A percentile compares a stretch with the other conserved stretches of the same genome.
Conservation (phyloP, 1,139 yeast genomes). For the Blastobotrys raffinosifermentans region DNA sequence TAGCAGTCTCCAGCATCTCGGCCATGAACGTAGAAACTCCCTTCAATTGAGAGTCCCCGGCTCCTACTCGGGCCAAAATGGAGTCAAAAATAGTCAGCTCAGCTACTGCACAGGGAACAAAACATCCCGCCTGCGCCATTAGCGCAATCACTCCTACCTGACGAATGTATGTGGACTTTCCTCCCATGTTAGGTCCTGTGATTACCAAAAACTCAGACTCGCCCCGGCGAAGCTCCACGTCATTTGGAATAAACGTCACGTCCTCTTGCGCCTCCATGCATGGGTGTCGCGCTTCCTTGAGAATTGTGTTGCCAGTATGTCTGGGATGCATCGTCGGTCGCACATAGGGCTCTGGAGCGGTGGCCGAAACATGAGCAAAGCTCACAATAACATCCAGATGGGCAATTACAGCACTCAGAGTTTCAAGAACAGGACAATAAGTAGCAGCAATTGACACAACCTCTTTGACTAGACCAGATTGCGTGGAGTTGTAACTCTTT, state of each 20-base stretch:
- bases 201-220: conserved; percentile 68
- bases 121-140: conserved; percentile 90
- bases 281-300: conserved; percentile 83
- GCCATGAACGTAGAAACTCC: conserved; percentile 98
- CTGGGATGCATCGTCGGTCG: conserved; percentile 63
- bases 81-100: conserved; percentile 84
- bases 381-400: conserved; percentile 77
- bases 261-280: conserved; percentile 91
- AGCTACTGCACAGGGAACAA: conserved; percentile 71
- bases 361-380: conserved; percentile 79
- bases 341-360: conserved; percentile 77
- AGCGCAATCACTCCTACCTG: conserved; percentile 86
- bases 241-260: conserved; percentile 80
- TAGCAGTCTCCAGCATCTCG: conserved; percentile 94
- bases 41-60: conserved; percentile 93
- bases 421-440: conserved; percentile 69
- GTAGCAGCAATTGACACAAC: conserved; percentile 75
- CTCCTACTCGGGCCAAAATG: conserved; percentile 94
- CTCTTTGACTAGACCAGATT: conserved; percentile 71
- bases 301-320: conserved; percentile 45
- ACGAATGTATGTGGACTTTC: conserved; percentile 90
- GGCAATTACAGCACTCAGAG: conserved; percentile 57
- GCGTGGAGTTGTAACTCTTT: conserved; percentile 65
- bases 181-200: conserved; percentile 99
- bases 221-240: conserved; percentile 50